Conservation (phyloP, 208 protist genomes). For the Wallacemonas sp. region DNA sequence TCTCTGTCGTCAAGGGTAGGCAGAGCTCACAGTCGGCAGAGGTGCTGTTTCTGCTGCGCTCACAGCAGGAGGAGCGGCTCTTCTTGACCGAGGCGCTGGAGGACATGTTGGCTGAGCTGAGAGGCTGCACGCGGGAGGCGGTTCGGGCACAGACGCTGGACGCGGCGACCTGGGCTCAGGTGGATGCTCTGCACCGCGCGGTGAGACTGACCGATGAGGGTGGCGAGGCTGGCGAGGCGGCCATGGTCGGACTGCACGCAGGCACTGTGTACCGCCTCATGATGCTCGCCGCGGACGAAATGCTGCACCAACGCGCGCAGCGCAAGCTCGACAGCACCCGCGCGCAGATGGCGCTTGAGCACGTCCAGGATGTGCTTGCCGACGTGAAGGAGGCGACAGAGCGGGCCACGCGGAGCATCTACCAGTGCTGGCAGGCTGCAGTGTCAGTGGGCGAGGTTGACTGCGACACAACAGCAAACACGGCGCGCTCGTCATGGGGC, state of each 20-base stretch:
- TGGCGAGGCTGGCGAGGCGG: background rate
- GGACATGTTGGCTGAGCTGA: constrained; percentile 35
- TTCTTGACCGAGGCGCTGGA: constrained; percentile 47
- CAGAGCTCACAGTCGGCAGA: constrained; percentile 60
- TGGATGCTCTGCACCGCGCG: background rate
- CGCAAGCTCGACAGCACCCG: constrained; percentile 53
- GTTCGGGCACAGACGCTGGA: background rate
- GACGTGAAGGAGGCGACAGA: constrained; percentile 50
- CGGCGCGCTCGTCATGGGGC: background rate
- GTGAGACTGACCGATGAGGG: background rate
- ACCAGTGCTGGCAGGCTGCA: constrained; percentile 7
- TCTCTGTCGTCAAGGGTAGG: constrained; percentile 35
- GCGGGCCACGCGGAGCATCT: constrained; percentile 46
- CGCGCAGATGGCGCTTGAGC: constrained; percentile 35
- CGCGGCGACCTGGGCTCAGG: background rate
- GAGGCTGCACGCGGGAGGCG: constrained; percentile 2
- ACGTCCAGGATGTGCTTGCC: constrained; percentile 20
- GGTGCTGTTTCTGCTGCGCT: constrained; percentile 60
- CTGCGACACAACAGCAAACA: background rate
- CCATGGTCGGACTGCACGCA: constrained; percentile 16
- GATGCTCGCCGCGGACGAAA: constrained; percentile 35
- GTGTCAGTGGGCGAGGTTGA: background rate
- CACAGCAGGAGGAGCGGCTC: constrained; percentile 69
- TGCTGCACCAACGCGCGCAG: constrained; percentile 24
- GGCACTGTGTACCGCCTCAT: constrained; percentile 36